Evolutionary conservation across 208 protist genomes (phyloP).

Genomic region (Wallacemonas sp.): DNA sequence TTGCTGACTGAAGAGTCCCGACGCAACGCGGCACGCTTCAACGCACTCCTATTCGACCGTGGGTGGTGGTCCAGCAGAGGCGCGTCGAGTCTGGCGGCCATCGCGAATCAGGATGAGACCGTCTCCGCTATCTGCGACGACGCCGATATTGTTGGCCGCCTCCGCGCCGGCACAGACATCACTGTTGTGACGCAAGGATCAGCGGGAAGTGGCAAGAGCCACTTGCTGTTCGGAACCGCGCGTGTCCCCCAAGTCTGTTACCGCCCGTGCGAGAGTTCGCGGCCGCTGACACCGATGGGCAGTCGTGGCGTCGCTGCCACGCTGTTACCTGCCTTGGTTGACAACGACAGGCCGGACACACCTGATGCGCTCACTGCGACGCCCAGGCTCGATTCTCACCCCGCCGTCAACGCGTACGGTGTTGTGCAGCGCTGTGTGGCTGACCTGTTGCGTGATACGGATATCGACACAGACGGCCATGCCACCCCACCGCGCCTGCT

Average conservation of each 20-base stretch:
- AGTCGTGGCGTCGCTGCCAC: no score
- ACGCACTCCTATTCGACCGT: conserved; percentile 2
- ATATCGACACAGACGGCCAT: not conserved
- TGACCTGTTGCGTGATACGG: not conserved
- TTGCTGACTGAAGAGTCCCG: not conserved
- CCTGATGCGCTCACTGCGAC: no score
- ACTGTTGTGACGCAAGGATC: conserved; percentile 1
- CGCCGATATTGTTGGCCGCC: not conserved
- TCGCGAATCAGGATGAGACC: not conserved
- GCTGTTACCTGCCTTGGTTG: no score
- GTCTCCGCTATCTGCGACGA: not conserved
- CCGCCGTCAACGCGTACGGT: no score
- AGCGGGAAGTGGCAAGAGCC: conserved; percentile 5
- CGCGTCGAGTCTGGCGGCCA: not conserved
- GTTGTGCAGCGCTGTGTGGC: not conserved
- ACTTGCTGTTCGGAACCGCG: not conserved
- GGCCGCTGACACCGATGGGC: no score
- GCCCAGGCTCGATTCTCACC: no score
- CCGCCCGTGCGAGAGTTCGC: no score
- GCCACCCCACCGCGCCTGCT: not conserved
- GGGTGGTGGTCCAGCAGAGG: conserved; percentile 8
- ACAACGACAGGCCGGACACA: no score
- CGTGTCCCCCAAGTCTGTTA: not conserved
- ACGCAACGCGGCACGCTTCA: not conserved
- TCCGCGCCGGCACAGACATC: not conserved